Conservation (phyloP, 441 rosid genomes). For the Adansonia grandidieri region DNA sequence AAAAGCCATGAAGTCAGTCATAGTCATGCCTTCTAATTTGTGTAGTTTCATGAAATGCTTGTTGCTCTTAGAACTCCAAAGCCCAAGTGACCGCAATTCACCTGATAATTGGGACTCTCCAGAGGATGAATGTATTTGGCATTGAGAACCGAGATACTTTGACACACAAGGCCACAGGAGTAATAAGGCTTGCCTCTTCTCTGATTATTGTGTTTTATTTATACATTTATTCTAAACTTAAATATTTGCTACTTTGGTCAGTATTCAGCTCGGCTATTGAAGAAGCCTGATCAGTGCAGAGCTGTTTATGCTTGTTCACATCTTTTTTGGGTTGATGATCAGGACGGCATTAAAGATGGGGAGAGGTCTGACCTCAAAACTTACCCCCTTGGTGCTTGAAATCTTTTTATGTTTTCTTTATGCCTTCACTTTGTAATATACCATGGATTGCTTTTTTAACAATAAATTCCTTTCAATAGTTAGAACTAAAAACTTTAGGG, state of each 20-base stretch:
- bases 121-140: conserved; percentile 75
- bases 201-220: conserved; percentile 18
- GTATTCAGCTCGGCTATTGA: conserved; percentile 77
- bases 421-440: not conserved
- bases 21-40: conserved; percentile 13
- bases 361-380: conserved; percentile 53
- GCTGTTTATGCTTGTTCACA: conserved; percentile 79
- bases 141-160: conserved; percentile 77
- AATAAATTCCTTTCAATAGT: not conserved
- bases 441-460: conserved; percentile 1
- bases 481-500: conserved; percentile 7
- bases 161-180: conserved; percentile 86
- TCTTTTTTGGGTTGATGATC: conserved; percentile 79
- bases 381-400: not conserved
- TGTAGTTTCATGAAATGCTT: not conserved
- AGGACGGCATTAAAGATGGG: conserved; percentile 62
- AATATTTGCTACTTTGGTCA: conserved; percentile 39
- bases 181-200: conserved; percentile 33
- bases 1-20: not conserved
- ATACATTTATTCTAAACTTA: conserved; percentile 16
- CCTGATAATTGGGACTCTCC: conserved; percentile 72
- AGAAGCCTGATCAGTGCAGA: conserved; percentile 86
- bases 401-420: not conserved
- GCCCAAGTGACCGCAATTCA: conserved; percentile 77
- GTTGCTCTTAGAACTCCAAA: conserved; percentile 59